Base-by-base conservation (phyloP, 2,329 filamentous ascomycete species). In the Fusarium sp. region DNA sequence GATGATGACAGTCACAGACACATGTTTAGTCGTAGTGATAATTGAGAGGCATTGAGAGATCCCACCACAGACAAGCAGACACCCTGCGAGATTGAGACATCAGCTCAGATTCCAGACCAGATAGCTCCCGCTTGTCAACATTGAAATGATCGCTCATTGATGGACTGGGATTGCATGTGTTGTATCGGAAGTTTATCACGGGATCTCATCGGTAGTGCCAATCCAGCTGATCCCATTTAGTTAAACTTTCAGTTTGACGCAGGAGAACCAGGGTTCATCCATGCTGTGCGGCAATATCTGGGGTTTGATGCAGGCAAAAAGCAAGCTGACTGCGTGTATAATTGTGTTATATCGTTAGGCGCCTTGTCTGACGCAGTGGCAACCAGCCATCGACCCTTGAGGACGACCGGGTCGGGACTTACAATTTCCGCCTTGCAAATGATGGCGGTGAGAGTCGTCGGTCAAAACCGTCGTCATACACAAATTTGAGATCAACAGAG, bases 131-230 rank as follows among this genome's bases (percentile, higher is more conserved):
- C 39, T 21, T 16, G 21, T n/a, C 25, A 29, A 31, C 29, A 59
- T 9, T 18, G 41, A 45, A 49, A 42, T 41, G 69, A 70, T 60
- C 52, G 35, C 55, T 42, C 18, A 62, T 42, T 73, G 35, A 49
- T 60, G 44, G 65, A 52, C 70, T 27, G 33, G 70, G 66, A 54
- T 73, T 70, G 60, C 70, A 57, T 66, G 65, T 52, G 23, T 38
- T 42, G 5, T 27, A 51, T 70, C 70, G 70, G 70, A 62, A 46
- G 23, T 62, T 67, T 62, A 57, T 66, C 61, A 70, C 39, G 44
- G 44, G 60, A 29, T 54, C 31, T 21, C 7, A 37, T 52, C 33
- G 35, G 49, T 39, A 52, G 29, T 38, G 51, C 31, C 35, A 70
- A 56, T 56, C 51, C 61, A 60, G 61, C 48, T 73, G 67, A 73